Evolutionary conservation across 345 rosid species (phyloP).

Genomic region (Eutrema heterophyllum): DNA sequence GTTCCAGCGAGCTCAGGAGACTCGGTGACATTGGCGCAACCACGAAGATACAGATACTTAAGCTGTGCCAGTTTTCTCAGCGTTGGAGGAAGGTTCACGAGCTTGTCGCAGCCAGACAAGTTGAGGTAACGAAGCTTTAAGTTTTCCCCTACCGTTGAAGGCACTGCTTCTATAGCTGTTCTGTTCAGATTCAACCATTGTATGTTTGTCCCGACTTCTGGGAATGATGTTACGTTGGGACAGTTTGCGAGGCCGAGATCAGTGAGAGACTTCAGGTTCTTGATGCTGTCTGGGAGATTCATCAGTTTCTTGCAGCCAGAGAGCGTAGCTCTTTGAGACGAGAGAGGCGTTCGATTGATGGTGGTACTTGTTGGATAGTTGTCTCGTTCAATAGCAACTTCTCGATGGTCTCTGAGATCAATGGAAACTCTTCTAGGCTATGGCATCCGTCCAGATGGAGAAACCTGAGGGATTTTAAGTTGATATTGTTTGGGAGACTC

Average conservation of each 20-base stretch:
- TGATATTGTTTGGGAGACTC: constrained; percentile 26
- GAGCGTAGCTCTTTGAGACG: constrained; percentile 16
- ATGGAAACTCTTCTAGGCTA: constrained; percentile 28
- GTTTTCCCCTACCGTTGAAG: constrained; percentile 11
- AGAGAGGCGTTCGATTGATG: constrained; percentile 20
- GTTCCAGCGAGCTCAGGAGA: constrained; percentile 17
- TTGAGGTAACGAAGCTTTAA: constrained; percentile 22
- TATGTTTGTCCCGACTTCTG: constrained; percentile 20
- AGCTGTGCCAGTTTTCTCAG: constrained; percentile 11
- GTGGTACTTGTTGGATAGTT: constrained; percentile 14
- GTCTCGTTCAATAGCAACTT: constrained; percentile 6
- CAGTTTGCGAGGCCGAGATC: constrained; percentile 21
- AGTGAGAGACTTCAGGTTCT: constrained; percentile 4
- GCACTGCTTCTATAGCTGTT: constrained; percentile 17
- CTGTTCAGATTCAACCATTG: constrained; percentile 18
- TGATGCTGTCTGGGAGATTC: constrained; percentile 24
- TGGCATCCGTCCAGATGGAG: constrained; percentile 21
- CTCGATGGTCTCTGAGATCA: constrained; percentile 13
- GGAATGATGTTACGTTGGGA: constrained; percentile 16
- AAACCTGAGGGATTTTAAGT: constrained; percentile 25
- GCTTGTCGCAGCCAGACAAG: constrained; percentile 9
- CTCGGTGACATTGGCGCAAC: constrained; percentile 15
- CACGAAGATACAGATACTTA: constrained; percentile 25
- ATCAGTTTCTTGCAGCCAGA: constrained; percentile 23
- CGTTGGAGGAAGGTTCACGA: constrained; percentile 17